Evolutionary conservation across 1,139 yeast genomes (phyloP), one percentile per base, ranked within the genome.

Genomic region (Yamadazyma pseudoaaseri): DNA sequence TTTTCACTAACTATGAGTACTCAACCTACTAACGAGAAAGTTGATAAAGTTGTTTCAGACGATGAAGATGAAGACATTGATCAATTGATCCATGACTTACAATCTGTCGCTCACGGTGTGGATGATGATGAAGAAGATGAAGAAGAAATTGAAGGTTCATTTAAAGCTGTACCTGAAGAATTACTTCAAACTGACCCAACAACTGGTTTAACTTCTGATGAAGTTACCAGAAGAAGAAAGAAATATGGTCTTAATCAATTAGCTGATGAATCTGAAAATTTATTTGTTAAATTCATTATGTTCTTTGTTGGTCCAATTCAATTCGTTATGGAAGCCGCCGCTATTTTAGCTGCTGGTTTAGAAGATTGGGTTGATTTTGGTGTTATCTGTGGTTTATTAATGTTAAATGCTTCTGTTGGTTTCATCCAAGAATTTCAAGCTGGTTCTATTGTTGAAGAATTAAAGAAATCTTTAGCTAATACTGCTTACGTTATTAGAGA

Each of bases 341-440:
- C 97, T 56, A 78, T 89, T 46, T 77, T 90, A 65, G 97, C 97
- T 55, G 96, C 96, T 49, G 97, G 97, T 84, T 79, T 90, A 58
- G 94, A 87, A 72, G 97, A 89, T 73, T 90, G 97, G 97, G 96
- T 90, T 60, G 97, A 89, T 79, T 89, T 89, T 75, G 97, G 97
- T 79, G 97, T 90, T 65, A 89, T 90, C 60, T 81, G 87, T 68
- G 97, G 85, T 66, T 73, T 90, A 56, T 76, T 90, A 54, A 58
- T 83, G 65, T 80, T 90, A 65, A 90, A 90, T 71, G 97, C 97
- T 49, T 71, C 73, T 54, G 97, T 90, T 63, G 97, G 97, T 78
- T 90, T 89, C 81, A 75, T 87, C 53, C 97, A 90, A 74, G 97
- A 90, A 72, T 90, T 75, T 83, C 95, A 87, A 76, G 96, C 96